Percentiles rank a stretch among this genome's conserved stretches.
Evolutionary conservation across 306 rosid genomes (phyloP).

Genomic region (Rosa lucieae): DNA sequence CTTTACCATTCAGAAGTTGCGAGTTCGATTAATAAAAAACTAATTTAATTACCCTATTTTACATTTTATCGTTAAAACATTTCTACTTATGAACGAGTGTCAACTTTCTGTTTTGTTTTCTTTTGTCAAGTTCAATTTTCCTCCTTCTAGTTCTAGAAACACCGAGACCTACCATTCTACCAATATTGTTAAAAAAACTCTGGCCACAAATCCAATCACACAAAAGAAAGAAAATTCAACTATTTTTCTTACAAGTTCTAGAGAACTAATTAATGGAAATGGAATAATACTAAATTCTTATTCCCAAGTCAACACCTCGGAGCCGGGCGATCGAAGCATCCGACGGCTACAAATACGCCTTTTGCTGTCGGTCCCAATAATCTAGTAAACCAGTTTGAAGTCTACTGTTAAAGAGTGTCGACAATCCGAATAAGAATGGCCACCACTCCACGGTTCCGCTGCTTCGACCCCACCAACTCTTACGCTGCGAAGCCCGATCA

Average conservation of each 20-base stretch:
- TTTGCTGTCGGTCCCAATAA: neutral
- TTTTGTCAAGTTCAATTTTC: neutral
- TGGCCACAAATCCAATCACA: neutral
- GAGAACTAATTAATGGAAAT: neutral
- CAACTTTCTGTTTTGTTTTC: too few species aligned
- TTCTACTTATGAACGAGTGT: too few species aligned
- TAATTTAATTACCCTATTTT: too few species aligned
- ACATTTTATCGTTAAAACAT: too few species aligned
- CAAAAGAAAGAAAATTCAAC: neutral
- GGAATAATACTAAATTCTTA: neutral
- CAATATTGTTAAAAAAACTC: neutral
- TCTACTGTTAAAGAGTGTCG: neutral
- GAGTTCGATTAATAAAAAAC: too few species aligned
- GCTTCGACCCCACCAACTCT: constrained; percentile 36
- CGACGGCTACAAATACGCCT: constrained; percentile 21
- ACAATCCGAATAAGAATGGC: neutral
- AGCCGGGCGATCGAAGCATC: constrained; percentile 6
- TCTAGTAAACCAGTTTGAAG: neutral
- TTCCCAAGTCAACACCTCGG: neutral
- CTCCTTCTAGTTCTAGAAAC: neutral
- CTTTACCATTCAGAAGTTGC: fast-evolving
- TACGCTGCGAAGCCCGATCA: constrained; percentile 19
- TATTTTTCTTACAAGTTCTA: neutral
- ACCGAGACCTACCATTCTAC: neutral
- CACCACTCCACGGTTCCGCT: constrained; percentile 24